These are phyloP conservation scores for Lentinus tigrinus DNA, from an alignment of 768 basidiomycete species.

Conservation along the genomic window DNA sequence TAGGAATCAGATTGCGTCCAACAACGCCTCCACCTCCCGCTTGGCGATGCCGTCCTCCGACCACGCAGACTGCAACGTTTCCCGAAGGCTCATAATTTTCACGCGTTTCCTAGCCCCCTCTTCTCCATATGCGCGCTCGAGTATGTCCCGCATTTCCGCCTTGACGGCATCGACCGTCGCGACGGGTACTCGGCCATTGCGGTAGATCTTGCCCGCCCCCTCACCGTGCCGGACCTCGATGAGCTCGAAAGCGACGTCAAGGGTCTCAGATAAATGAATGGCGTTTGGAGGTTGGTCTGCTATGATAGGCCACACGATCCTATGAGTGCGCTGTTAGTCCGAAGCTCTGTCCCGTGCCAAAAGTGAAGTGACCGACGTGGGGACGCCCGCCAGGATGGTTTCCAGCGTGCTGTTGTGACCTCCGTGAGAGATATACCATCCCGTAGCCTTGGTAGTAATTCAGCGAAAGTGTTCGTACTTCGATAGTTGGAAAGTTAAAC, in stretches of 20 bases:
- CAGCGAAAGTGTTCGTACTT: too few relatives aligned
- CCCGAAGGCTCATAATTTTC: neutral
- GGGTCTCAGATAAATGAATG: neutral
- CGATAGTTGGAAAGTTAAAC: neutral
- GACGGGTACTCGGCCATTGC: conserved; percentile 9
- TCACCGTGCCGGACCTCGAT: conserved; percentile 9
- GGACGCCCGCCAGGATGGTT: conserved; percentile 1
- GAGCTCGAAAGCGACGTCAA: neutral
- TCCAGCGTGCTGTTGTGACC: conserved; percentile 8
- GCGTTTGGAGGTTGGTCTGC: conserved; percentile 10
- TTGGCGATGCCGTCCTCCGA: neutral
- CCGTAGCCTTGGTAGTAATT: conserved; percentile 2
- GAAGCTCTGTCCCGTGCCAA: neutral
- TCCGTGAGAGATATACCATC: conserved; percentile 9
- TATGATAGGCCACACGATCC: conserved; percentile 5
- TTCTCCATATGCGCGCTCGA: conserved; percentile 16
- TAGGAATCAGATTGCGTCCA: neutral
- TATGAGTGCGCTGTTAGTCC: neutral
- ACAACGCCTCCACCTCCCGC: neutral
- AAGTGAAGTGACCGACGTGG: neutral
- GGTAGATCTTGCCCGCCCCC: conserved; percentile 13
- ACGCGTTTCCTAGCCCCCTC: conserved; percentile 18
- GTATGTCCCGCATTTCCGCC: conserved; percentile 11
- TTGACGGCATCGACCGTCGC: conserved; percentile 19
- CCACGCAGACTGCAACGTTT: neutral